These are phyloP conservation scores for Sarocladium oryzae DNA, from an alignment of 2,329 filamentous ascomycete species.

Conservation along the genomic window DNA sequence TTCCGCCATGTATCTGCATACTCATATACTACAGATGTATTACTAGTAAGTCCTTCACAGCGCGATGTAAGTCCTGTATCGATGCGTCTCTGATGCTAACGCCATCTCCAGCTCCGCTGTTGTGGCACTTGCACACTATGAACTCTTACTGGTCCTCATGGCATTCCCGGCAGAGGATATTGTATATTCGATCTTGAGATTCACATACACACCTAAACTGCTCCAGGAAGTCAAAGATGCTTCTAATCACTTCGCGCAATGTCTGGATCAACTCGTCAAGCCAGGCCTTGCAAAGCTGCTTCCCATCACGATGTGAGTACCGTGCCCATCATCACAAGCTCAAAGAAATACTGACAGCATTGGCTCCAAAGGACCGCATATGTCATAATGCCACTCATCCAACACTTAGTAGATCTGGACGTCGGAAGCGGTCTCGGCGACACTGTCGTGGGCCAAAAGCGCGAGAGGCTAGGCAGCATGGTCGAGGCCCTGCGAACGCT, in stretches of 20 bases:
- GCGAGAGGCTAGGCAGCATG: not conserved
- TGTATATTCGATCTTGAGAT: not conserved
- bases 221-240: conserved; percentile 6
- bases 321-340: too few relatives aligned
- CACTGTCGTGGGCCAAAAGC: not conserved
- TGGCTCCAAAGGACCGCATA: not conserved
- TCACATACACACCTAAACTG: not conserved
- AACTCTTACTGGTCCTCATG: not conserved
- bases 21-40: not conserved
- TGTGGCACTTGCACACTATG: not conserved
- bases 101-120: not conserved
- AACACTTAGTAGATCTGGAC: conserved; percentile 10
- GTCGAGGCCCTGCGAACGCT: not conserved
- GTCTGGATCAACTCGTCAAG: not conserved
- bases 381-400: conserved; percentile 3
- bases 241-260: not conserved
- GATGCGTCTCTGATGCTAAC: not conserved
- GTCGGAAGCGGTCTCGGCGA: conserved; percentile 1
- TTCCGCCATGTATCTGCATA: not conserved
- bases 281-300: conserved; percentile 1
- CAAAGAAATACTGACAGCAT: too few relatives aligned
- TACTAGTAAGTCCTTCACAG: conserved; percentile 1
- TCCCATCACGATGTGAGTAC: not conserved
- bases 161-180: conserved; percentile 1
- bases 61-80: not conserved